Evolutionary conservation across 768 basidiomycete genomes (phyloP).

Genomic region (Rhizopogon vulgaris): DNA sequence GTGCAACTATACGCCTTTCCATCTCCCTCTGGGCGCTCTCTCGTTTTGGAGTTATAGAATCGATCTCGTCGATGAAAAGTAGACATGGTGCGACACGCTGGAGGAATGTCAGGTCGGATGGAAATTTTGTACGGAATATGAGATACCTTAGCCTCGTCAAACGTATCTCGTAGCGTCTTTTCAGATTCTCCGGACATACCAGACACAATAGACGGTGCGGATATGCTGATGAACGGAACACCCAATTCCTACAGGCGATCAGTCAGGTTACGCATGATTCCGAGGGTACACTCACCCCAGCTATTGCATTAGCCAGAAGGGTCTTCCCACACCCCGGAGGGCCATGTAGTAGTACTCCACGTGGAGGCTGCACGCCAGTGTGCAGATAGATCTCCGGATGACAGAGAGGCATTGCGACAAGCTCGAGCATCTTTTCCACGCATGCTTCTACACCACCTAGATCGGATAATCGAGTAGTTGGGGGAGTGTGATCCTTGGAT

Average conservation of each 20-base stretch:
- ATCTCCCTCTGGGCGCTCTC: conserved; percentile 98
- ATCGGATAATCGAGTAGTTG: conserved; percentile 70
- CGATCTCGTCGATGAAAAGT: conserved; percentile 96
- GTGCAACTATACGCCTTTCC: conserved; percentile 96
- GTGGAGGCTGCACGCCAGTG: conserved; percentile 86
- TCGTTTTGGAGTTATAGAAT: conserved; percentile 94
- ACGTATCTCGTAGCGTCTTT: conserved; percentile 91
- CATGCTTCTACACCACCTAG: conserved; percentile 84
- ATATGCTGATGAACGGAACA: conserved; percentile 89
- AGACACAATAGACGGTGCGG: conserved; percentile 92
- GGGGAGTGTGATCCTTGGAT: conserved; percentile 56
- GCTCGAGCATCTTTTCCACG: conserved; percentile 89
- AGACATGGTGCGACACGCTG: conserved; percentile 89
- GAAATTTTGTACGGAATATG: not conserved
- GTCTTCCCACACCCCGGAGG: conserved; percentile 99
- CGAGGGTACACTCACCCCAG: conserved; percentile 58
- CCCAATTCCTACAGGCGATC: conserved; percentile 65
- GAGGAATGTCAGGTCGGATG: not conserved
- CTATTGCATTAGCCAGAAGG: conserved; percentile 87
- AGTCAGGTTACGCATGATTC: not conserved
- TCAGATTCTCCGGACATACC: conserved; percentile 99
- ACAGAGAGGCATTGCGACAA: conserved; percentile 92
- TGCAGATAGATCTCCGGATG: conserved; percentile 95
- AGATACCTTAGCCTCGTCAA: conserved; percentile 90
- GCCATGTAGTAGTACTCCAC: conserved; percentile 90